A percentile compares a stretch with the other conserved stretches of the same genome.
Evolutionary conservation across 2,329 filamentous ascomycete species (phyloP).

Genomic region (Cryphonectria nitschkei): DNA sequence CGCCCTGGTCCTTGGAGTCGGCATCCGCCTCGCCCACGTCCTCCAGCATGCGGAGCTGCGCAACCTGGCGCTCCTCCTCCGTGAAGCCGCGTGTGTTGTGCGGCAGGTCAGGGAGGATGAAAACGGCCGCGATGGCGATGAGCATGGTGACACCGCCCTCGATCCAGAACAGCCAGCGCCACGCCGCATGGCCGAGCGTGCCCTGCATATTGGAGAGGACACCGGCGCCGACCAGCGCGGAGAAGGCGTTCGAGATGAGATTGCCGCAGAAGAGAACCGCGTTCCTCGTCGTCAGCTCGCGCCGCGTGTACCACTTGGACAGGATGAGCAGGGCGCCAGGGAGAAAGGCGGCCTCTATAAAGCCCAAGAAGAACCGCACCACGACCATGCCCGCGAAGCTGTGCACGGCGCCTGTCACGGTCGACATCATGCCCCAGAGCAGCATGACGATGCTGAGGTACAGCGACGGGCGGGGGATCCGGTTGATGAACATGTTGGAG

Average conservation of each 20-base stretch:
- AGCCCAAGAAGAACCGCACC: constrained; percentile 63
- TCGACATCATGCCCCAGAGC: constrained; percentile 64
- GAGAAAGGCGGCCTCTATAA: constrained; percentile 66
- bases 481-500: constrained; percentile 61
- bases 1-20: constrained; percentile 53
- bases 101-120: constrained; percentile 59
- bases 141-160: constrained; percentile 58
- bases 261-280: constrained; percentile 63
- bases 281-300: constrained; percentile 57
- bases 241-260: constrained; percentile 63
- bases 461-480: constrained; percentile 53
- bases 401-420: constrained; percentile 54
- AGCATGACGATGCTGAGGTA: constrained; percentile 58
- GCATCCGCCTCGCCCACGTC: constrained; percentile 61
- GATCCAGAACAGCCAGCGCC: constrained; percentile 66
- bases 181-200: constrained; percentile 56
- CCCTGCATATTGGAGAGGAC: constrained; percentile 63
- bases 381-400: constrained; percentile 59
- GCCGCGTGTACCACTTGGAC: constrained; percentile 69
- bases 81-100: constrained; percentile 62
- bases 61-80: constrained; percentile 59
- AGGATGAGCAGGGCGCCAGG: constrained; percentile 67
- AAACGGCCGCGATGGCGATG: constrained; percentile 49
- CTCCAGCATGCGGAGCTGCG: constrained; percentile 59
- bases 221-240: constrained; percentile 61